Conservation (phyloP, 371 early-diverging fungal species). For the Rhizopus arrhizus region DNA sequence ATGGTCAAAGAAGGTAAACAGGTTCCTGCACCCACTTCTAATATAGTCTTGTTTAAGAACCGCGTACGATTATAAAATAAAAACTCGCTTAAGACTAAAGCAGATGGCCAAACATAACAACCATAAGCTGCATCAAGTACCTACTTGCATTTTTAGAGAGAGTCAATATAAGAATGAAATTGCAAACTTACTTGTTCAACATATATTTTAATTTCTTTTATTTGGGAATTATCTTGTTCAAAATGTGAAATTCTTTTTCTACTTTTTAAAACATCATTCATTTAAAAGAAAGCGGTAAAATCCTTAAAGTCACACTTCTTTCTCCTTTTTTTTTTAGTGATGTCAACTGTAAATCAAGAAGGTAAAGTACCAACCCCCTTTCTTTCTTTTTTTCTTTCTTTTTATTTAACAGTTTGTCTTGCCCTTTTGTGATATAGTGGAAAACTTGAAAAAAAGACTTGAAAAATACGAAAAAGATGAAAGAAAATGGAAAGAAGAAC, state of each 20-base stretch:
- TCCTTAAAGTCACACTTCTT: background rate
- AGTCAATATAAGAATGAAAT: background rate
- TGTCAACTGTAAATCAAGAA: conserved; percentile 10
- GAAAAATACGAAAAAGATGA: conserved; percentile 23
- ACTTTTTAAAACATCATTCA: conserved; percentile 2
- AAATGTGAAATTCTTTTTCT: conserved; percentile 12
- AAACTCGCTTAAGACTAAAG: conserved; percentile 55
- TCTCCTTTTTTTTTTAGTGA: background rate
- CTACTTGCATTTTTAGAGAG: conserved; percentile 22
- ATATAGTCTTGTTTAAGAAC: conserved; percentile 29
- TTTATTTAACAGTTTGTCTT: background rate
- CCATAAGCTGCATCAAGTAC: conserved; percentile 57
- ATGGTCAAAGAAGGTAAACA: conserved; percentile 57
- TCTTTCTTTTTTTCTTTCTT: background rate
- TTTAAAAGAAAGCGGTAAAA: background rate
- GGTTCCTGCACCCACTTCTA: conserved; percentile 58
- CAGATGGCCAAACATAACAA: conserved; percentile 62
- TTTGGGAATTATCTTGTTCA: background rate
- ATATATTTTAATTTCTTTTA: conserved; percentile 1
- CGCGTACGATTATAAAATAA: conserved; percentile 35
- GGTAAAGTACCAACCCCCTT: background rate
- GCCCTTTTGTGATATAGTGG: conserved; percentile 5
- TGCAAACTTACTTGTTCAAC: conserved; percentile 2
- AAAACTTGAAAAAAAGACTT: conserved; percentile 16
- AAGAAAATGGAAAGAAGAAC: conserved; percentile 29